A percentile compares a stretch with the other conserved stretches of the same genome.
Conservation (phyloP, 2,329 filamentous ascomycete species). For the Dactylellina cionopaga region DNA sequence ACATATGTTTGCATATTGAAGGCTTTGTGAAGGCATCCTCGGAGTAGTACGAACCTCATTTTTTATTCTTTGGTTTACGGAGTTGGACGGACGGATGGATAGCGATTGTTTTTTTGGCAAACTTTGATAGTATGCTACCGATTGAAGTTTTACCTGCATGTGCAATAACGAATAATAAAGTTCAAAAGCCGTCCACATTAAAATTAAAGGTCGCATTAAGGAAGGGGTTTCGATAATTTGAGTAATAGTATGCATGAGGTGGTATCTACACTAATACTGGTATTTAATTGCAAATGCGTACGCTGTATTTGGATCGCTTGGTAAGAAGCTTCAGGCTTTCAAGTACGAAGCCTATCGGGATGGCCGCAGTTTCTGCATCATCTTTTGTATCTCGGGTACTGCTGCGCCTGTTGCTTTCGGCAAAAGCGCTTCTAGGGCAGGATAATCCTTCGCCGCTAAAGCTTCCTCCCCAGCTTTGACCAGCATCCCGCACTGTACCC, state of each 20-base stretch:
- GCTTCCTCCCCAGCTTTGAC: conserved; percentile 92
- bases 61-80: conserved; percentile 15
- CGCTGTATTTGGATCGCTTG: neutral
- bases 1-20: conserved; percentile 1
- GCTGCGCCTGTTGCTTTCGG: conserved; percentile 76
- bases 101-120: neutral
- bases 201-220: neutral
- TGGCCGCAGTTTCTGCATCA: conserved; percentile 69
- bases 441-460: conserved; percentile 79
- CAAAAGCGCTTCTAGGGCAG: conserved; percentile 77
- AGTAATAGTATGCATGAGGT: conserved; percentile 5
- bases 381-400: conserved; percentile 82
- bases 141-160: neutral
- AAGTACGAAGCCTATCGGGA: conserved; percentile 60
- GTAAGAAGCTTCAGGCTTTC: neutral
- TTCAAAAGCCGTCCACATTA: neutral
- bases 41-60: conserved; percentile 14
- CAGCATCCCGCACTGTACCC: conserved; percentile 91
- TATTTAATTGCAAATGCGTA: neutral
- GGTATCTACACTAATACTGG: conserved; percentile 32
- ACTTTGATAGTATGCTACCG: neutral
- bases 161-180: conserved; percentile 22
- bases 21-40: conserved; percentile 11
- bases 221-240: neutral
- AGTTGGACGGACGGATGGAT: conserved; percentile 10